Evolutionary conservation across 257 asterid species (phyloP).

Genomic region (Scutellaria baicalensis): DNA sequence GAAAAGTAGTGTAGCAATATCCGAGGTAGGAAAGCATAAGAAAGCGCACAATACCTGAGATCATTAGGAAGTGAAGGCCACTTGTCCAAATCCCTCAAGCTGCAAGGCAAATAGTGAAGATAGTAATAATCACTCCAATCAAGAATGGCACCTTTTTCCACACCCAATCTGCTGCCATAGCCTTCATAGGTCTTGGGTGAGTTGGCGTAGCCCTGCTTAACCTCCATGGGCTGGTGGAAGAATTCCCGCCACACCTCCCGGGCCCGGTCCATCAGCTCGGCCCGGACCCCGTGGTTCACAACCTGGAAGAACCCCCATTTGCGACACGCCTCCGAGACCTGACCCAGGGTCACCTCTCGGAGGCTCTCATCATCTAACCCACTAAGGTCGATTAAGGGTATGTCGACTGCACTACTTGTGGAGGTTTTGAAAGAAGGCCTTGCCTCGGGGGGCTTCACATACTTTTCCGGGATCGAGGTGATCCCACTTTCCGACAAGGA

Average conservation of each 20-base stretch:
- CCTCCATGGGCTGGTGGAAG: slow-evolving; percentile 63
- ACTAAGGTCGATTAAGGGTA: slow-evolving; percentile 52
- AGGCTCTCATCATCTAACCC: slow-evolving; percentile 10
- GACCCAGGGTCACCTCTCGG: slow-evolving; percentile 1
- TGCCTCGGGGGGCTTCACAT: slow-evolving; percentile 40
- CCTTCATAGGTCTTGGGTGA: slow-evolving; percentile 80
- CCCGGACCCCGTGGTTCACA: slow-evolving; percentile 62
- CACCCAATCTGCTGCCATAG: slow-evolving; percentile 77
- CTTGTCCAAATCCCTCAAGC: slow-evolving; percentile 53
- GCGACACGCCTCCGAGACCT: slow-evolving; percentile 46
- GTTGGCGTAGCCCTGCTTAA: slow-evolving; percentile 56
- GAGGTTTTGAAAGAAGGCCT: slow-evolving; percentile 19
- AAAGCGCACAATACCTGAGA: slow-evolving; percentile 38
- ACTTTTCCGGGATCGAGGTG: slow-evolving; percentile 37
- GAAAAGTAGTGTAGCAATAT: too few relatives aligned
- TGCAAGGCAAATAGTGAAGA: slow-evolving; percentile 65
- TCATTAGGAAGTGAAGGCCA: slow-evolving; percentile 71
- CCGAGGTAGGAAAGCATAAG: too few relatives aligned
- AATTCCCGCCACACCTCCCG: slow-evolving; percentile 64
- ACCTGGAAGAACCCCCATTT: slow-evolving; percentile 90
- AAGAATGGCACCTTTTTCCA: slow-evolving; percentile 73
- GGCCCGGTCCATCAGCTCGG: slow-evolving; percentile 55
- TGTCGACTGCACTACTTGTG: not conserved
- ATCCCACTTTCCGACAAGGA: slow-evolving; percentile 42
- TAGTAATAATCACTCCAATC: slow-evolving; percentile 94